These are phyloP conservation scores for Exophiala sideris DNA, from an alignment of 2,329 filamentous ascomycete species.

Conservation along the genomic window DNA sequence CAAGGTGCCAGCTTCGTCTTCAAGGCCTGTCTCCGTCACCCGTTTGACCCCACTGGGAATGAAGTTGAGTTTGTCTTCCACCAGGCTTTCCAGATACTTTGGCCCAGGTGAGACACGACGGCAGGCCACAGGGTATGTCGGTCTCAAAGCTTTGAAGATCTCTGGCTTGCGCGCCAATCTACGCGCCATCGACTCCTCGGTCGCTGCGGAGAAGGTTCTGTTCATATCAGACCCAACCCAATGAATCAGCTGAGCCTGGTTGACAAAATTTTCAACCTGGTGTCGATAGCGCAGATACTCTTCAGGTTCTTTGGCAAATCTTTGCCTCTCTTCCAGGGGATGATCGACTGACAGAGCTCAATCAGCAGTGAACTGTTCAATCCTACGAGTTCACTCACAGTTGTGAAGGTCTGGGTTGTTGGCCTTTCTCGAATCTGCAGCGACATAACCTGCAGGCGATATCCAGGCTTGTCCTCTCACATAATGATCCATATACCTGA, in stretches of 20 bases:
- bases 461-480: slow-evolving; percentile 20
- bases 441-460: not conserved
- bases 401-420: slow-evolving; percentile 1
- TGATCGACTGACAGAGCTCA: not conserved
- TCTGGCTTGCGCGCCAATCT: slow-evolving; percentile 2
- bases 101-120: slow-evolving; percentile 54
- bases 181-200: not conserved
- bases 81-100: slow-evolving; percentile 63
- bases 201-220: not conserved
- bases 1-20: slow-evolving; percentile 15
- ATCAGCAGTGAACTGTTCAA: not conserved
- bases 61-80: slow-evolving; percentile 58
- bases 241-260: not conserved
- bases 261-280: slow-evolving; percentile 4
- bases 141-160: not conserved
- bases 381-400: not conserved
- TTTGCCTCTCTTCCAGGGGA: not conserved
- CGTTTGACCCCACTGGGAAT: slow-evolving; percentile 55
- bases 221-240: not conserved
- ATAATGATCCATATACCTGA: slow-evolving; percentile 28
- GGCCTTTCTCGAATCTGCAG: not conserved
- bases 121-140: not conserved
- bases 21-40: slow-evolving; percentile 53
- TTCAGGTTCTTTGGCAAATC: not conserved
- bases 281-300: slow-evolving; percentile 1